These are phyloP conservation scores for Erigeron canadensis DNA, from an alignment of 129 eudicot species.

Conservation along the genomic window DNA sequence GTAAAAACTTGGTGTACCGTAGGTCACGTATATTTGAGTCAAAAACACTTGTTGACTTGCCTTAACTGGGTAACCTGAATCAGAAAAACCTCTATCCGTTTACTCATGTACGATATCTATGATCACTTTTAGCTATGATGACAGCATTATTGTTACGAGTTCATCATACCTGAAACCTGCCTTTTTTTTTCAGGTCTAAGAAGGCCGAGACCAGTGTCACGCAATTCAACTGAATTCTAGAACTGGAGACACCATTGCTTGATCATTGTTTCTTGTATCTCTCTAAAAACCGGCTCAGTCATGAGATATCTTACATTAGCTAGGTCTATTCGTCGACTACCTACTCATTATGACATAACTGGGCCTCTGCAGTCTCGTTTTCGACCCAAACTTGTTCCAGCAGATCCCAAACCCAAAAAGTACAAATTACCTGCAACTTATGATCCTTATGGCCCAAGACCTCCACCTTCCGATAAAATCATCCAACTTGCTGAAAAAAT, in stretches of 20 bases:
- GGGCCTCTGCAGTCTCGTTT: constrained; percentile 58
- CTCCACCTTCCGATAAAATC: constrained; percentile 75
- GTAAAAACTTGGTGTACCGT: too few species aligned
- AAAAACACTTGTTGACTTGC: too few species aligned
- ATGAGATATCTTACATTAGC: constrained; percentile 50
- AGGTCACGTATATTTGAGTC: too few species aligned
- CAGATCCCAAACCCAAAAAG: constrained; percentile 53
- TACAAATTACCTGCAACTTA: constrained; percentile 63
- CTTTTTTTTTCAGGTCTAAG: constrained; percentile 29
- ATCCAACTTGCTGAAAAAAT: constrained; percentile 69
- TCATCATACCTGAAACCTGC: constrained; percentile 10
- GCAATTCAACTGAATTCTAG: constrained; percentile 12
- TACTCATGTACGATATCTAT: not conserved
- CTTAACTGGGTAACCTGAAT: too few species aligned
- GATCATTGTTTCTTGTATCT: constrained; percentile 13
- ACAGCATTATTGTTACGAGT: not conserved
- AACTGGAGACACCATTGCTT: not conserved
- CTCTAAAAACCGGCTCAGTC: constrained; percentile 18
- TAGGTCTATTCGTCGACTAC: constrained; percentile 27
- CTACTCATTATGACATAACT: constrained; percentile 27
- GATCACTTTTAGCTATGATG: not conserved
- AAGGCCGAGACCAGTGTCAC: constrained; percentile 10
- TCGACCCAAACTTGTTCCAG: constrained; percentile 55
- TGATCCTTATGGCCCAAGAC: constrained; percentile 74
- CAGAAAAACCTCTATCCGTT: too few species aligned